phyloP scores from a whole-genome alignment of 1,284 basidiomycete species.

The Albatrellus sp. region DNA sequence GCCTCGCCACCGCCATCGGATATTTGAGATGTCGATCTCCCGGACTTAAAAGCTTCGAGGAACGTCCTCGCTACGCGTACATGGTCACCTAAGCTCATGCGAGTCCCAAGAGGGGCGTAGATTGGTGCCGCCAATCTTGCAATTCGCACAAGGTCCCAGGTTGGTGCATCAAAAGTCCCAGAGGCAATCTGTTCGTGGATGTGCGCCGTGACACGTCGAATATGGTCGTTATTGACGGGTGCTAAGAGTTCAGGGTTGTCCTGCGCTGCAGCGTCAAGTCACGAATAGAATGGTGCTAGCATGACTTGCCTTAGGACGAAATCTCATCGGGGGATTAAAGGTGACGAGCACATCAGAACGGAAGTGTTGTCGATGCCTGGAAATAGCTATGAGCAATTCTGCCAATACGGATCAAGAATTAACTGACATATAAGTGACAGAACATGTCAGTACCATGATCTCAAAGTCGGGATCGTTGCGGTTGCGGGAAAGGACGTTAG shows the following conservation, averaged over 20 bases:
- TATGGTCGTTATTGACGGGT: conserved; percentile 47
- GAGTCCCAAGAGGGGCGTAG: conserved; percentile 74
- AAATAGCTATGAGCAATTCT: neutral
- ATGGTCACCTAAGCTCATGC: conserved; percentile 70
- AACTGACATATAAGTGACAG: conserved; percentile 69
- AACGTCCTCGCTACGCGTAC: conserved; percentile 65
- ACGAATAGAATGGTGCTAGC: neutral
- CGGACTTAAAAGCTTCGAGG: conserved; percentile 58
- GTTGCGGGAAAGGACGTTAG: conserved; percentile 65
- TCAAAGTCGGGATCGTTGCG: conserved; percentile 56
- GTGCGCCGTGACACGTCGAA: conserved; percentile 48
- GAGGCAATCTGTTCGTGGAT: conserved; percentile 60
- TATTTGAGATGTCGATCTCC: neutral
- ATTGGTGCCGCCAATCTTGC: conserved; percentile 68
- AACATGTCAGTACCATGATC: conserved; percentile 63
- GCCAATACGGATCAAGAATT: conserved; percentile 24
- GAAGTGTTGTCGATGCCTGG: conserved; percentile 59
- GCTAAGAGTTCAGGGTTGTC: conserved; percentile 58
- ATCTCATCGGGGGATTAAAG: conserved; percentile 63
- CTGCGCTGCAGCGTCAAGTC: conserved; percentile 21
- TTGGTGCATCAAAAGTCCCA: conserved; percentile 71
- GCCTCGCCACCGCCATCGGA: neutral
- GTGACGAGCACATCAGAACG: conserved; percentile 78
- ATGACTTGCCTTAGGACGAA: conserved; percentile 42
- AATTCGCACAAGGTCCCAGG: conserved; percentile 65